Conservation (phyloP, 768 basidiomycete species). For the Royoungia palumana region DNA sequence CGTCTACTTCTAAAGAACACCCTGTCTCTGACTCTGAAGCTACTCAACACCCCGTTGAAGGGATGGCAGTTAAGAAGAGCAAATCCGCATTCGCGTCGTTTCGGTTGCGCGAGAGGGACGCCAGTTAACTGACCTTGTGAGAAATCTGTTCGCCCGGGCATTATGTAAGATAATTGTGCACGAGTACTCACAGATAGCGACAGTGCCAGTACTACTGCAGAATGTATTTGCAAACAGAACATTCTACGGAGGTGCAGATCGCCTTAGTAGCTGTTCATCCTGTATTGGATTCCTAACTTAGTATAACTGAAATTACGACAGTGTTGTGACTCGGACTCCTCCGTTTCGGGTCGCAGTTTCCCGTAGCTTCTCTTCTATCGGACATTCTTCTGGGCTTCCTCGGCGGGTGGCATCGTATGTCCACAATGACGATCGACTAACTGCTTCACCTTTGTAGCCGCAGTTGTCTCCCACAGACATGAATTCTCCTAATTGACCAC, state of each 20-base stretch:
- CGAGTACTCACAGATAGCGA: not conserved
- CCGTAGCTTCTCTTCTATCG: not conserved
- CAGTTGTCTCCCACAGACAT: not conserved
- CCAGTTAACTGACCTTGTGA: not conserved
- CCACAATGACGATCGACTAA: not conserved
- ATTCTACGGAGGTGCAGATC: not conserved
- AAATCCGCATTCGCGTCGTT: constrained; percentile 27
- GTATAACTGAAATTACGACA: not conserved
- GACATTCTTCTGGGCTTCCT: constrained; percentile 3
- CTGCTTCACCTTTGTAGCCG: not conserved
- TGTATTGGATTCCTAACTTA: not conserved
- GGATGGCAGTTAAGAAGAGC: constrained; percentile 17
- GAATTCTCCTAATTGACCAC: not conserved
- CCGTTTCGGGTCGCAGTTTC: not conserved
- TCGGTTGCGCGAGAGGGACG: constrained; percentile 9
- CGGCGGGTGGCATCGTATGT: not conserved
- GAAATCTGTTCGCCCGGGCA: not conserved
- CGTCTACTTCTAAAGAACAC: constrained; percentile 44
- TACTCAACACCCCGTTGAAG: not conserved
- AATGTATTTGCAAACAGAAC: not conserved
- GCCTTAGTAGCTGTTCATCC: not conserved
- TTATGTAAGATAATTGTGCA: not conserved
- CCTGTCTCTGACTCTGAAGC: constrained; percentile 19
- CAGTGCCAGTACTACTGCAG: too few species aligned
- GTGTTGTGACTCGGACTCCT: too few species aligned